Evolutionary conservation across 73 alveolate genomes (phyloP), one percentile per base, ranked within the genome.

Genomic region (Diophrys sp.): DNA sequence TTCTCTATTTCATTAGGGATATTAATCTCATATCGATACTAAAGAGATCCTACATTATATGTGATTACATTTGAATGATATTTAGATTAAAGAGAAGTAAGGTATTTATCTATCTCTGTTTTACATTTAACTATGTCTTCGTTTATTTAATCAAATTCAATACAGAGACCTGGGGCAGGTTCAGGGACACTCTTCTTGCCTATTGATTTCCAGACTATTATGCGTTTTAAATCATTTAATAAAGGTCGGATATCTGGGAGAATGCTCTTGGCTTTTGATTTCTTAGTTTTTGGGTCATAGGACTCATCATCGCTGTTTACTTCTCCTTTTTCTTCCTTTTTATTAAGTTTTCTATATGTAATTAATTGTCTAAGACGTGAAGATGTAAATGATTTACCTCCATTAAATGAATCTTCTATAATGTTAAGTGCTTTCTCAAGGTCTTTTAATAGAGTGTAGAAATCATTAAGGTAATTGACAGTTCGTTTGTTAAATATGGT

Each of bases 161-260:
- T 54, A 79, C 74, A 80, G 0, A 79, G 30, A 0, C 89, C 89
- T 1, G 57, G 62, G 44, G 56, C 69, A 1, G 93, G 93, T 79
- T 85, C 76, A 2, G 93, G 89, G 53, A 80, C 62, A 23, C 56
- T 70, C 55, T 73, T 67, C 33, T 80, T 85, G 68, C 66, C 70
- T 27, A 71, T 79, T 23, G 34, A 44, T 67, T 74, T 74, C 93
- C 93, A 86, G 18, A 33, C 82, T 0, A 86, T 71, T 23, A 31
- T 67, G 24, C 62, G 75, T 26, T 74, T 53, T 27, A 80, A 80
- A 5, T 57, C 53, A 2, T 33, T 30, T 0, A 86, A 71, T 0
- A 76, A 30, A 0, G 87, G 78, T 29, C 78, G 0, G 23, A 77
- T 77, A 67, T 77, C 78, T 0, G 85, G 85, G 14, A 77, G 23